These are phyloP conservation scores for Biscogniauxia mediterranea DNA, from an alignment of 2,329 filamentous ascomycete genomes.

Conservation along the genomic window DNA sequence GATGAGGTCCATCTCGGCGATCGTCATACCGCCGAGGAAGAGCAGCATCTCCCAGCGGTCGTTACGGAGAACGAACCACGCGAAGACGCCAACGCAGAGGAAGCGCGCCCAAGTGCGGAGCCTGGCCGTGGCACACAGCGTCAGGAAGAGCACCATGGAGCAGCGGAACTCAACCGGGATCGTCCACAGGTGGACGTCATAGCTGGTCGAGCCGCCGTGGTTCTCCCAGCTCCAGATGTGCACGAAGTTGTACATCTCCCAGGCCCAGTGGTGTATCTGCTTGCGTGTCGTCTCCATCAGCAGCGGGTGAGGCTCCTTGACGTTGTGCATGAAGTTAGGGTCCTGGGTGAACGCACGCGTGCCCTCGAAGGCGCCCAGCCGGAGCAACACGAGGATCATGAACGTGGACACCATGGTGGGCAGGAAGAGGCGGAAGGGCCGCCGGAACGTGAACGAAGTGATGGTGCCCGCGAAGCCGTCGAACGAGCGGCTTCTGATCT, in stretches of 20 bases:
- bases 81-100: conserved; percentile 39
- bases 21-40: conserved; percentile 52
- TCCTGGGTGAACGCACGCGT: conserved; percentile 47
- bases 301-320: conserved; percentile 47
- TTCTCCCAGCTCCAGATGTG: conserved; percentile 51
- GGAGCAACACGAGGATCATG: conserved; percentile 43
- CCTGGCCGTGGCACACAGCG: conserved; percentile 48
- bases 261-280: conserved; percentile 46
- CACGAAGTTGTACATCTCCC: conserved; percentile 49
- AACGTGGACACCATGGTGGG: conserved; percentile 51
- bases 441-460: conserved; percentile 51
- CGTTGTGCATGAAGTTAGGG: conserved; percentile 43
- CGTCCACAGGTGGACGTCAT: conserved; percentile 62
- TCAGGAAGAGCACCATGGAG: conserved; percentile 56
- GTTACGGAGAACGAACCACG: conserved; percentile 45
- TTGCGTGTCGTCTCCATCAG: conserved; percentile 36
- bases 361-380: conserved; percentile 47
- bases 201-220: conserved; percentile 47
- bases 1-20: conserved; percentile 55
- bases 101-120: conserved; percentile 44
- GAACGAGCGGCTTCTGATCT: conserved; percentile 38
- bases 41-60: conserved; percentile 55
- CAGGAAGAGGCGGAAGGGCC: conserved; percentile 50
- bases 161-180: conserved; percentile 61
- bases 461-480: conserved; percentile 44